Percentiles rank a stretch among this genome's conserved stretches.
Evolutionary conservation across 2,329 filamentous ascomycete species (phyloP).

Genomic region (Xylogone sp.): DNA sequence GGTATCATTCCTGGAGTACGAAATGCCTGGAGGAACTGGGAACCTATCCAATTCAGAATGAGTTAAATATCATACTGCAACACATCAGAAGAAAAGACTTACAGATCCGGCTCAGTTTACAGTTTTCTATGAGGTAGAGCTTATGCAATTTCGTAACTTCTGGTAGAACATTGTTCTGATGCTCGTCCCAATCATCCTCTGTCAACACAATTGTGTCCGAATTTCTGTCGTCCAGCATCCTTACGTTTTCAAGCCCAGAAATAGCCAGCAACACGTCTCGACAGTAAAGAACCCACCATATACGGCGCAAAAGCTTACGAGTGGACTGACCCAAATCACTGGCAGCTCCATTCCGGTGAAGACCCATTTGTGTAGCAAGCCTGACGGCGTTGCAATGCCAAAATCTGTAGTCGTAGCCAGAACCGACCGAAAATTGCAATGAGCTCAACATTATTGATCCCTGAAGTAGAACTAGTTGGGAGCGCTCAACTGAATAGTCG

Average conservation of each 20-base stretch:
- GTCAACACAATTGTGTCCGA: not conserved
- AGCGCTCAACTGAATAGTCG: not conserved
- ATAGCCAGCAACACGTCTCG: not conserved
- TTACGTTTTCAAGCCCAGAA: conserved; percentile 1
- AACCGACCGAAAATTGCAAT: not conserved
- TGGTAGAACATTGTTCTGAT: not conserved
- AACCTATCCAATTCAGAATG: not conserved
- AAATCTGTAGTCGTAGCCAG: not conserved
- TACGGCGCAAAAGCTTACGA: not conserved
- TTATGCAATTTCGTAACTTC: not conserved
- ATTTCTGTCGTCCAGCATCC: not conserved
- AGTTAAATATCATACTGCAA: not conserved
- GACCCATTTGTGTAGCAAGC: conserved; percentile 1
- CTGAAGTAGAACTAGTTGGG: not conserved
- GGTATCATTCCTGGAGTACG: not conserved
- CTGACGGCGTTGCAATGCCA: conserved; percentile 1
- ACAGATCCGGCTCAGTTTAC: not conserved
- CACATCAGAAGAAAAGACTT: not conserved
- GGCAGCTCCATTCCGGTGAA: not conserved
- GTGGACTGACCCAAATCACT: not conserved
- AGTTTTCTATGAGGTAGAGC: conserved; percentile 1
- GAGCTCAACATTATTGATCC: conserved; percentile 1
- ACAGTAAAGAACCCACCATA: conserved; percentile 1
- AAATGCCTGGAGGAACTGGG: not conserved
- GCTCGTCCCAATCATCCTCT: not conserved